These are phyloP conservation scores for Penicillium sp. DNA, from an alignment of 2,329 filamentous ascomycete species.

Conservation along the genomic window DNA sequence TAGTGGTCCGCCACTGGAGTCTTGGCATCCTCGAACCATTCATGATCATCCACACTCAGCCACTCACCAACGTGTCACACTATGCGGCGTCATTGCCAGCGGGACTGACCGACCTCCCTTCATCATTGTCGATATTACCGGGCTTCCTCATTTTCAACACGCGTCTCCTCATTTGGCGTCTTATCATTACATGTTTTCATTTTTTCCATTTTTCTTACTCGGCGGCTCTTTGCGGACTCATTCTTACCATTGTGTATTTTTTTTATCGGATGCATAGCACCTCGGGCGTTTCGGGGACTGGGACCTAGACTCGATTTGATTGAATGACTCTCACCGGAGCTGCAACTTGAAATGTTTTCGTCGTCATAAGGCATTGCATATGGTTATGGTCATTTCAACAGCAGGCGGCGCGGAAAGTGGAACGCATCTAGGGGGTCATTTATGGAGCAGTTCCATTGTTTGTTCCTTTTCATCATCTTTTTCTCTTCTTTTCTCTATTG, in stretches of 20 bases:
- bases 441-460: constrained; percentile 35
- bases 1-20: constrained; percentile 28
- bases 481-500: constrained; percentile 11
- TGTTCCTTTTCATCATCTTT: constrained; percentile 22
- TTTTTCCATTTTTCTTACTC: constrained; percentile 12
- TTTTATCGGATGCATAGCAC: constrained; percentile 42
- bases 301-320: constrained; percentile 42
- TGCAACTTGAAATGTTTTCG: constrained; percentile 40
- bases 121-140: constrained; percentile 21
- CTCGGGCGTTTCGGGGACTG: constrained; percentile 40
- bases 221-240: constrained; percentile 24
- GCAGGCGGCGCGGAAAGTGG: constrained; percentile 33
- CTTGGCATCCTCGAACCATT: constrained; percentile 25
- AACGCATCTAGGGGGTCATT: constrained; percentile 34
- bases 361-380: constrained; percentile 30
- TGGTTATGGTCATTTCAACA: constrained; percentile 34
- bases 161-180: constrained; percentile 20
- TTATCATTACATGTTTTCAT: constrained; percentile 10
- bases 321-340: constrained; percentile 35
- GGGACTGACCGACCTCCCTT: constrained; percentile 12
- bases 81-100: constrained; percentile 3
- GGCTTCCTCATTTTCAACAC: constrained; percentile 14
- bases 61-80: constrained; percentile 12
- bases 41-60: constrained; percentile 16
- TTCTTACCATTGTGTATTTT: constrained; percentile 27